Conservation (phyloP, 345 rosid genomes). For the Reutealis trisperma region DNA sequence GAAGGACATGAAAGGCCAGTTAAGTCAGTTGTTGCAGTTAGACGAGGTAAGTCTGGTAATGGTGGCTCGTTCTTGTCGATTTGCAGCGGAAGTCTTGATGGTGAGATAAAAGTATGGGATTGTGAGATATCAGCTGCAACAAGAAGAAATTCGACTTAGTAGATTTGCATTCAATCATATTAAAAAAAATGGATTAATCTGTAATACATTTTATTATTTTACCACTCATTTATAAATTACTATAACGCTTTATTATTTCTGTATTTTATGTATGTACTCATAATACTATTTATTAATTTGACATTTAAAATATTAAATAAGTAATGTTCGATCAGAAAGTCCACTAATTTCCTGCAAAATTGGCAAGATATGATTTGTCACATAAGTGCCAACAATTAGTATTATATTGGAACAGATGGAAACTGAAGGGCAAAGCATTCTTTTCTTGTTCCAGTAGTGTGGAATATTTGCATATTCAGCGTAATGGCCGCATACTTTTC, state of each 20-base stretch:
- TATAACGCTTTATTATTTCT: no score
- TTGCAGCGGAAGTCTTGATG: constrained; percentile 51
- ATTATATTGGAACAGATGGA: no score
- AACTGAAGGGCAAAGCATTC: neutral
- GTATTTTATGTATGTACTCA: neutral
- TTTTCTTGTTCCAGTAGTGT: neutral
- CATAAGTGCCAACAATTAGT: no score
- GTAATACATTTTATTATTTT: neutral
- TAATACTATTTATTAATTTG: no score
- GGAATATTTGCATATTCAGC: neutral
- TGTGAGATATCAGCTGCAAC: constrained; percentile 5
- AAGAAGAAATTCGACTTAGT: neutral
- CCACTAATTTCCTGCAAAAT: no score
- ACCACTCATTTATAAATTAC: no score
- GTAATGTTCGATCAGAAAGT: no score
- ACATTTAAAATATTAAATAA: no score
- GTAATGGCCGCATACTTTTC: neutral
- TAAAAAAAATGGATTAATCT: no score
- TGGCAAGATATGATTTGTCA: no score
- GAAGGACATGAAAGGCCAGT: constrained; percentile 53
- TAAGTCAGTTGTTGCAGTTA: constrained; percentile 40
- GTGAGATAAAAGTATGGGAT: constrained; percentile 52
- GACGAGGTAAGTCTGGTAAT: neutral
- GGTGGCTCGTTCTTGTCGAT: constrained; percentile 19
- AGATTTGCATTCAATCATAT: no score